Percentiles rank a stretch among this genome's conserved stretches.
Evolutionary conservation across 192 early-diverging fungal species (phyloP).

Genomic region (Mortierella antarctica): DNA sequence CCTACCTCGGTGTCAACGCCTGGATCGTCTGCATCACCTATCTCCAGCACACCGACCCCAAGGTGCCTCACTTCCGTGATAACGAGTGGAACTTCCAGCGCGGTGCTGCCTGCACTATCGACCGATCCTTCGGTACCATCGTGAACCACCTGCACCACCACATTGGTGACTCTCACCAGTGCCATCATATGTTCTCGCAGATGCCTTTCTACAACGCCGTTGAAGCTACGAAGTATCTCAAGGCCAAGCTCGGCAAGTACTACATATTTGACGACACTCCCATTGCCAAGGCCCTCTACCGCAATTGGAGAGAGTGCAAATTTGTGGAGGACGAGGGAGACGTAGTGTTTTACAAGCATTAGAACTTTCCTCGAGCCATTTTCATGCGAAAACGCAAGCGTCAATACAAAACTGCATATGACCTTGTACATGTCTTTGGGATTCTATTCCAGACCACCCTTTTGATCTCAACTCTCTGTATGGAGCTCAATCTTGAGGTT

Average conservation of each 20-base stretch:
- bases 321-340: conserved; percentile 96
- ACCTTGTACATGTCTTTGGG: too few species aligned
- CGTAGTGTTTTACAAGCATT: conserved; percentile 73
- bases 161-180: conserved; percentile 92
- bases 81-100: conserved; percentile 90
- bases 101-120: conserved; percentile 89
- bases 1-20: conserved; percentile 91
- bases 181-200: conserved; percentile 93
- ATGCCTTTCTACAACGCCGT: conserved; percentile 97
- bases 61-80: conserved; percentile 87
- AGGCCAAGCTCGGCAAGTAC: conserved; percentile 83
- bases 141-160: conserved; percentile 80
- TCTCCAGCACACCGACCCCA: conserved; percentile 91
- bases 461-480: too few species aligned
- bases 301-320: conserved; percentile 74
- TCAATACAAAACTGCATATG: too few species aligned
- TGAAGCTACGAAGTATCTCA: conserved; percentile 87
- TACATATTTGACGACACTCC: conserved; percentile 83
- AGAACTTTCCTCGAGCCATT: conserved; percentile 1
- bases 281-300: conserved; percentile 74
- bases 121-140: conserved; percentile 90
- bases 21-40: conserved; percentile 97
- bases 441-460: too few species aligned
- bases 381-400: too few species aligned
- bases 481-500: too few species aligned